These are phyloP conservation scores for Boletus rubroflammeus DNA, from an alignment of 768 basidiomycete species.

Conservation along the genomic window DNA sequence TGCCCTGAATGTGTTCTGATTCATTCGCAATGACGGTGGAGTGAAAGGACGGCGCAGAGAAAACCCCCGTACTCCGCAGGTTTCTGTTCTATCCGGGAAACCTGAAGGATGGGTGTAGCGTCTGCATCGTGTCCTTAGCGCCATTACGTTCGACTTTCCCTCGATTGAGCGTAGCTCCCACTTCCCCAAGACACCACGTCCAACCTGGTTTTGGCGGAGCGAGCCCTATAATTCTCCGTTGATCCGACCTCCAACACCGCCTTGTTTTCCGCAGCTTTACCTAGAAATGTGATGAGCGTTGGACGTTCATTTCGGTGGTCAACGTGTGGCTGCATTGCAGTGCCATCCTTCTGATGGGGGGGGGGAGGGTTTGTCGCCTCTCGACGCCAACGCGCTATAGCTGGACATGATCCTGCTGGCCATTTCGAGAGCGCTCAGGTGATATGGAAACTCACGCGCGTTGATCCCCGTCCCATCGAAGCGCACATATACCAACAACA, in stretches of 20 bases:
- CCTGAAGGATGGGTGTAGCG: neutral
- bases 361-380: constrained; percentile 1
- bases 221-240: constrained; percentile 3
- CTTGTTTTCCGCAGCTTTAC: constrained; percentile 1
- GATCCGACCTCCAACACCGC: constrained; percentile 16
- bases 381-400: constrained; percentile 11
- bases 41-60: neutral
- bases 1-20: neutral
- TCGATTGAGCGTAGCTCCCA: neutral
- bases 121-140: neutral
- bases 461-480: constrained; percentile 28
- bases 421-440: constrained; percentile 19
- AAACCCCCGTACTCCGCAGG: neutral
- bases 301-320: constrained; percentile 4
- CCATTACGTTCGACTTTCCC: constrained; percentile 3
- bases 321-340: neutral
- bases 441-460: constrained; percentile 12
- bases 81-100: neutral
- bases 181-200: neutral
- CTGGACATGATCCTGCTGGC: constrained; percentile 6
- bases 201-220: constrained; percentile 1
- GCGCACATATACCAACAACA: constrained; percentile 13
- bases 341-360: constrained; percentile 4
- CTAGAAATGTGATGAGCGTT: constrained; percentile 3
- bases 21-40: neutral